A percentile compares a stretch with the other conserved stretches of the same genome.
These are phyloP conservation scores for Zea luxurians DNA, from an alignment of 176 grass and related monocot genomes.

Conservation along the genomic window DNA sequence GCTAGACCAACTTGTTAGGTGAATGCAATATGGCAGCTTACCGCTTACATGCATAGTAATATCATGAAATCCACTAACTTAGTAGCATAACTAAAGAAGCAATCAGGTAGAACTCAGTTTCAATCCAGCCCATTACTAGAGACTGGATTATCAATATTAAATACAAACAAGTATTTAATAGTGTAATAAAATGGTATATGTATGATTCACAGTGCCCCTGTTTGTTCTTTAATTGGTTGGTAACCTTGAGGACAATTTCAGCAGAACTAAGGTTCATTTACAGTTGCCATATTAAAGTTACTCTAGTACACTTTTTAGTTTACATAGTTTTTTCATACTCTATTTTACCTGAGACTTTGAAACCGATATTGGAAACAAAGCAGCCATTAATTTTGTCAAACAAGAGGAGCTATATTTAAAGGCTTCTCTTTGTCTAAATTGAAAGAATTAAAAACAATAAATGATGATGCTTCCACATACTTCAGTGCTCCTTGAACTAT, in stretches of 20 bases:
- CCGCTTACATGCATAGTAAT: neutral
- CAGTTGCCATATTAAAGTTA: neutral
- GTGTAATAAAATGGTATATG: neutral
- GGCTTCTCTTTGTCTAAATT: neutral
- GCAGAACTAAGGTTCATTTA: neutral
- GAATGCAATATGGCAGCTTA: slow-evolving; percentile 1
- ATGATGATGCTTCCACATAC: neutral
- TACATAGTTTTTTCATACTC: neutral
- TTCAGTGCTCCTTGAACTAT: neutral
- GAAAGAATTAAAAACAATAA: neutral
- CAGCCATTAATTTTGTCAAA: neutral
- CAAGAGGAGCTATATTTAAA: neutral
- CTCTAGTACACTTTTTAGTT: neutral
- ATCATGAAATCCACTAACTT: neutral
- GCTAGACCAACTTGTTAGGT: neutral
- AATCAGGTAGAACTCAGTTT: slow-evolving; percentile 6
- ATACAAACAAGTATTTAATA: neutral
- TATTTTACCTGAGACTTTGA: neutral
- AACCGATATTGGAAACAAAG: slow-evolving; percentile 10
- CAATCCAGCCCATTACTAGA: neutral
- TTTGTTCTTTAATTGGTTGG: neutral
- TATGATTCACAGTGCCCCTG: neutral
- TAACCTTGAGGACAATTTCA: neutral
- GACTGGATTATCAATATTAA: neutral
- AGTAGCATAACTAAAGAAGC: neutral